phyloP scores from a whole-genome alignment of 179 eudicot species.

The Monotropa hypopitys region DNA sequence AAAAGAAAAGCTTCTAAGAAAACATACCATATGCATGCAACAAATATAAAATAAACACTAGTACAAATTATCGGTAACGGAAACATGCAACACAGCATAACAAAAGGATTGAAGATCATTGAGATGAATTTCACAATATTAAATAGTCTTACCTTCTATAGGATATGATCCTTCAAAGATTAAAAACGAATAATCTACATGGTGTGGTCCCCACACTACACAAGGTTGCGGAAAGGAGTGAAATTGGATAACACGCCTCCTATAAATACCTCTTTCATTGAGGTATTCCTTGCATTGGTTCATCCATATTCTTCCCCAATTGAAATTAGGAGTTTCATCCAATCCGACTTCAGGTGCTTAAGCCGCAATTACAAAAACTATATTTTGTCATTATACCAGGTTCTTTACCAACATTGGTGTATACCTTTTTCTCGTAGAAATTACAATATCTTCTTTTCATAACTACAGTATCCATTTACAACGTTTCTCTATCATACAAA shows the following conservation, averaged over 20 bases:
- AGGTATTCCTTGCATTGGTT: not conserved
- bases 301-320: not conserved
- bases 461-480: not conserved
- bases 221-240: not conserved
- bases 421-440: not conserved
- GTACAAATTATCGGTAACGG: not conserved
- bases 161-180: not conserved
- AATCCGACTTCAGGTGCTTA: not conserved
- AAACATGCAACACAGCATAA: not conserved
- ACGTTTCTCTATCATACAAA: too few species aligned
- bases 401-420: not conserved
- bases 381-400: not conserved
- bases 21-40: not conserved
- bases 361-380: not conserved
- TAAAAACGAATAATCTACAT: not conserved
- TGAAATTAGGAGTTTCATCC: not conserved
- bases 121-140: not conserved
- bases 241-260: not conserved
- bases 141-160: not conserved
- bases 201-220: not conserved
- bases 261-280: not conserved
- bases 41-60: not conserved
- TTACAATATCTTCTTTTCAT: not conserved
- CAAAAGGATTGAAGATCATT: not conserved
- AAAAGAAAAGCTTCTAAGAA: not conserved